These are phyloP conservation scores for Cutaneotrichosporon sp. DNA, from an alignment of 1,284 basidiomycete species.

Conservation along the genomic window DNA sequence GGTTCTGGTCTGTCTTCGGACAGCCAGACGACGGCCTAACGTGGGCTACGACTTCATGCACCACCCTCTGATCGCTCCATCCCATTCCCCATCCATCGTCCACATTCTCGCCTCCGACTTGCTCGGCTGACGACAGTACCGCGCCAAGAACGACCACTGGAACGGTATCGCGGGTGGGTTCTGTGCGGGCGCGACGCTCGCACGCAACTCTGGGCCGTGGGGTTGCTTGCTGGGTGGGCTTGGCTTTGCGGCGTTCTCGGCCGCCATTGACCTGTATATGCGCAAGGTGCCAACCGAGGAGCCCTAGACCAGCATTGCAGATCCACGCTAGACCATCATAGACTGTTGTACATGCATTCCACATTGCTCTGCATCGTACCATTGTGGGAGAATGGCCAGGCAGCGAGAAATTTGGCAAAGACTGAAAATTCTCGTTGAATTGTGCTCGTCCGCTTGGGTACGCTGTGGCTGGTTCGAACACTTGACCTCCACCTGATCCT, in stretches of 20 bases:
- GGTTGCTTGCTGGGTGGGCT: constrained; percentile 77
- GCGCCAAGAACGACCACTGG: constrained; percentile 89
- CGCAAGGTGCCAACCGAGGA: constrained; percentile 80
- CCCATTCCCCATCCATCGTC: neutral
- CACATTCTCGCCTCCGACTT: neutral
- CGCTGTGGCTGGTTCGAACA: too few relatives aligned
- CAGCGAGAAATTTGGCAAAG: neutral
- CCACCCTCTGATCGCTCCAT: constrained; percentile 16
- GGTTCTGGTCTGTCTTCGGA: neutral
- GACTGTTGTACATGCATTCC: constrained; percentile 22
- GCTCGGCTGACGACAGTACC: constrained; percentile 63
- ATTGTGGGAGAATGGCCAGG: neutral
- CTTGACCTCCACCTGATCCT: too few relatives aligned
- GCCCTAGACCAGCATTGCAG: constrained; percentile 46
- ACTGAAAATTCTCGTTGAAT: neutral
- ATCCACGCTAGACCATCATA: constrained; percentile 9
- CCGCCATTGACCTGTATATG: constrained; percentile 80
- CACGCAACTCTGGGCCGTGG: constrained; percentile 77
- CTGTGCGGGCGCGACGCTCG: constrained; percentile 70
- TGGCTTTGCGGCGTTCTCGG: constrained; percentile 88
- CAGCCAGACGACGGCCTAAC: constrained; percentile 3
- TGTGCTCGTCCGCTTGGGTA: too few relatives aligned
- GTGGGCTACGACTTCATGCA: constrained; percentile 18
- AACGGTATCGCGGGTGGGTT: constrained; percentile 62
- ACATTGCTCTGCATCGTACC: constrained; percentile 17